Evolutionary conservation across 352 stramenopile species (phyloP).

Genomic region (Thalassiosira hispida): DNA sequence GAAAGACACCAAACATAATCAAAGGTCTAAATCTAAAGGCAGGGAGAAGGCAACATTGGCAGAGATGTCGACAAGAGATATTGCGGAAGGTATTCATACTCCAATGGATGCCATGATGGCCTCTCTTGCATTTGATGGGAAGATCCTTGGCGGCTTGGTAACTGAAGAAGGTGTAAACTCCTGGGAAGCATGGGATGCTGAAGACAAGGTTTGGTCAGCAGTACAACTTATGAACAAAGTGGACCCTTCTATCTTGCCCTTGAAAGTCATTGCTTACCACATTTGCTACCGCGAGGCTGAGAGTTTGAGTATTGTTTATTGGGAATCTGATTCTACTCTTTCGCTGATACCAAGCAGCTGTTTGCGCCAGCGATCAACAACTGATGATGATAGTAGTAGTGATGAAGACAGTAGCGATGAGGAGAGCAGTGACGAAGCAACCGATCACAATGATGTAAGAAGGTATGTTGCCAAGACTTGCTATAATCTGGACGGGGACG

Average conservation of each 20-base stretch:
- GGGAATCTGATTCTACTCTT: constrained; percentile 47
- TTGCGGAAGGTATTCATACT: constrained; percentile 10
- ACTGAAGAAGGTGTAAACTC: constrained; percentile 10
- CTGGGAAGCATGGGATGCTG: constrained; percentile 55
- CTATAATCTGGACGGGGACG: background rate
- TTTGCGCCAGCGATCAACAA: constrained; percentile 12
- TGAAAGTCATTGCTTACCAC: constrained; percentile 48
- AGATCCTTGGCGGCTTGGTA: constrained; percentile 14
- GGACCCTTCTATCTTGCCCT: constrained; percentile 4
- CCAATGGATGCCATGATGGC: constrained; percentile 32
- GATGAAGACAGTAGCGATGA: constrained; percentile 18
- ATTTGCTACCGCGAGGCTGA: constrained; percentile 48
- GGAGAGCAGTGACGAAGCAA: constrained; percentile 5
- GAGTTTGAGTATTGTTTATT: constrained; percentile 35
- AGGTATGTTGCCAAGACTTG: constrained; percentile 15
- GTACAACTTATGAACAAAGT: constrained; percentile 45
- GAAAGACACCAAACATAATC: background rate
- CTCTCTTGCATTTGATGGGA: constrained; percentile 25
- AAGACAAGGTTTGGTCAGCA: constrained; percentile 37
- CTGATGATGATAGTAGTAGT: constrained; percentile 6
- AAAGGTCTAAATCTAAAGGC: background rate
- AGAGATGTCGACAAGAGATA: constrained; percentile 9
- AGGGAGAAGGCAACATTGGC: constrained; percentile 3
- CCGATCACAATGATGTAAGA: constrained; percentile 5
- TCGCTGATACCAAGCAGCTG: constrained; percentile 38